Conservation (phyloP, 1,139 yeast species). For the Candida sp. region DNA sequence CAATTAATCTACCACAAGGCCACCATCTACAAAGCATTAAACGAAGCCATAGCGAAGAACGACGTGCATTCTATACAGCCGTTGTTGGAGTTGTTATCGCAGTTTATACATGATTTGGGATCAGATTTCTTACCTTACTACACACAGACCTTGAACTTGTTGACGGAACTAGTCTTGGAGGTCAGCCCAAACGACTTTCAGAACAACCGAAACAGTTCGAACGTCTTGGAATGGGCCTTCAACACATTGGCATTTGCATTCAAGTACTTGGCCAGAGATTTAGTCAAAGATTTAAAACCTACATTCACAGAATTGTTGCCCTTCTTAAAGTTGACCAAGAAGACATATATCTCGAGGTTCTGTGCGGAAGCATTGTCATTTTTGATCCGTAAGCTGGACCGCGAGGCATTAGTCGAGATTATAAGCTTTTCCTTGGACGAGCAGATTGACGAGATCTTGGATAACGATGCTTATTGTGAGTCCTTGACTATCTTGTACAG, state of each 20-base stretch:
- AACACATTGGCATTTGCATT: slow-evolving; percentile 87
- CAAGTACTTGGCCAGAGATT: slow-evolving; percentile 75
- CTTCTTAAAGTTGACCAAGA: slow-evolving; percentile 54
- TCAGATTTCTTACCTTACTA: slow-evolving; percentile 85
- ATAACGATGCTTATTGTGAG: slow-evolving; percentile 49
- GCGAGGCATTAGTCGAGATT: slow-evolving; percentile 50
- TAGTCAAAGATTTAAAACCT: slow-evolving; percentile 66
- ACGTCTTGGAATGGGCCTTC: slow-evolving; percentile 82
- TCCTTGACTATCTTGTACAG: slow-evolving; percentile 68
- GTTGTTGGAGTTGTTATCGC: slow-evolving; percentile 76
- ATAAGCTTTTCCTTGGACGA: slow-evolving; percentile 57
- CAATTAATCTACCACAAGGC: slow-evolving; percentile 77
- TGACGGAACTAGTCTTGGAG: slow-evolving; percentile 55
- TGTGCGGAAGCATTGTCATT: slow-evolving; percentile 93
- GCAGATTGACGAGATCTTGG: slow-evolving; percentile 31
- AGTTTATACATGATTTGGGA: slow-evolving; percentile 92
- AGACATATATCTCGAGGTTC: slow-evolving; percentile 74
- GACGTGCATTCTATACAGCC: slow-evolving; percentile 84
- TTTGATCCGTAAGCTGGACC: slow-evolving; percentile 70
- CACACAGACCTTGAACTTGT: slow-evolving; percentile 49
- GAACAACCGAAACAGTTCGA: slow-evolving; percentile 53
- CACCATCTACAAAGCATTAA: slow-evolving; percentile 59
- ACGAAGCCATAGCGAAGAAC: slow-evolving; percentile 51
- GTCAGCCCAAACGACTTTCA: slow-evolving; percentile 50
- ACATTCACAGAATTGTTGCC: slow-evolving; percentile 74